Conservation (phyloP, 2,329 filamentous ascomycete genomes). For the Alternaria incomplexa region DNA sequence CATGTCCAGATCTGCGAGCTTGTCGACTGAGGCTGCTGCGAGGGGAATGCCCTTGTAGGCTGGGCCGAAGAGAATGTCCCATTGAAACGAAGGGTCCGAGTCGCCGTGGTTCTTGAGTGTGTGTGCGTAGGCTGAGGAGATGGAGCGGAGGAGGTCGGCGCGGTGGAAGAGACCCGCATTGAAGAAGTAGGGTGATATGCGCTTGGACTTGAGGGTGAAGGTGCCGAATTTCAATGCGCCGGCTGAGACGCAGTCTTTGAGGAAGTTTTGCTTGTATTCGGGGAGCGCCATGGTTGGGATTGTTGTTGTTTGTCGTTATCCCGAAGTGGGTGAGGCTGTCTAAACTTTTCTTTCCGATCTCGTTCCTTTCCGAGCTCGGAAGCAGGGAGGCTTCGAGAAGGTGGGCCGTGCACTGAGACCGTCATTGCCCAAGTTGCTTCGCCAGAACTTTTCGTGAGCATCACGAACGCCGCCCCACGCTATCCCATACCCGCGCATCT, state of each 20-base stretch:
- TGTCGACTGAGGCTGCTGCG: conserved; percentile 76
- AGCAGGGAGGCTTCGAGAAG: conserved; percentile 27
- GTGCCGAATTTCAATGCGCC: conserved; percentile 80
- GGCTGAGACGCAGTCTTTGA: conserved; percentile 70
- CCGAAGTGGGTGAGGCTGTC: conserved; percentile 7
- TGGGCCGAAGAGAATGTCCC: conserved; percentile 90
- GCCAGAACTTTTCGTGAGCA: conserved; percentile 42
- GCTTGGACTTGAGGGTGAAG: conserved; percentile 91
- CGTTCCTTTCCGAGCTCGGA: conserved; percentile 37
- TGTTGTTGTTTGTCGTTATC: neutral
- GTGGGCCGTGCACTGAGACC: conserved; percentile 26
- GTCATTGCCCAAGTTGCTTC: conserved; percentile 26
- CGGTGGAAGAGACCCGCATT: conserved; percentile 92
- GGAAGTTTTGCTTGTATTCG: conserved; percentile 69
- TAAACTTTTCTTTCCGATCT: conserved; percentile 35
- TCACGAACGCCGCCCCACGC: conserved; percentile 26
- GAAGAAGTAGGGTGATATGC: conserved; percentile 95
- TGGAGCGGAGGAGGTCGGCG: conserved; percentile 75
- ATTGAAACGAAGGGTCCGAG: conserved; percentile 56
- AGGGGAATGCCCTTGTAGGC: conserved; percentile 98
- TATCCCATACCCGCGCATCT: conserved; percentile 39
- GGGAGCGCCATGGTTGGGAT: conserved; percentile 34
- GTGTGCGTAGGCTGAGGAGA: conserved; percentile 80
- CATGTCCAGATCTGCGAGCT: conserved; percentile 73
- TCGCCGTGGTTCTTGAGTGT: conserved; percentile 58